A percentile compares a stretch with the other conserved stretches of the same genome.
Evolutionary conservation across 192 early-diverging fungal genomes (phyloP).

Genomic region (Mortierella hygrophila): DNA sequence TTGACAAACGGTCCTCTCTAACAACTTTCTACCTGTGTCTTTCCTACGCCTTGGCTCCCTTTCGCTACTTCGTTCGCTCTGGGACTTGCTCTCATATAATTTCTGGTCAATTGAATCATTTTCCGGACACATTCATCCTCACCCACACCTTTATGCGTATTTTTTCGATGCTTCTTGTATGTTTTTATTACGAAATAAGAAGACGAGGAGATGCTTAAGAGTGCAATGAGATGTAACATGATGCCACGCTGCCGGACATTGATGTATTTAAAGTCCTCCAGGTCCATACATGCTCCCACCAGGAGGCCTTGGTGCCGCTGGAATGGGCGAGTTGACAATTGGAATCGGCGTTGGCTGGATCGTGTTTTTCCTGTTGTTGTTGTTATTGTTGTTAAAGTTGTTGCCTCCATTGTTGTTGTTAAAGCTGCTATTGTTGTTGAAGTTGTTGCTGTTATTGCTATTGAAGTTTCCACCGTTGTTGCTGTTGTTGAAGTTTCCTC

Average conservation of each 20-base stretch:
- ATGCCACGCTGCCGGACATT: neutral
- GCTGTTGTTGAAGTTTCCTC: neutral
- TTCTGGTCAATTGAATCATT: too few species aligned
- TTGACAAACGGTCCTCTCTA: too few species aligned
- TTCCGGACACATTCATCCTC: too few species aligned
- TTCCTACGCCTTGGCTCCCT: too few species aligned
- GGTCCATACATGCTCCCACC: constrained; percentile 41
- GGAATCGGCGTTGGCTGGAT: constrained; percentile 36
- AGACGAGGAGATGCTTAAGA: neutral
- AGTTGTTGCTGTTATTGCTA: neutral
- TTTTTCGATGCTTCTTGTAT: neutral
- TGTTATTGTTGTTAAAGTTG: constrained; percentile 8
- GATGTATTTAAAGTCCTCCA: constrained; percentile 18
- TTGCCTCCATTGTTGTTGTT: constrained; percentile 3
- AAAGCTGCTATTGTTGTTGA: neutral
- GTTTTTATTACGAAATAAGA: neutral
- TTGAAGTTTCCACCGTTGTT: neutral
- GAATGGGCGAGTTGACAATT: constrained; percentile 5
- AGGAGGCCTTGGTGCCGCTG: constrained; percentile 3
- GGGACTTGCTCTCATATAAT: too few species aligned
- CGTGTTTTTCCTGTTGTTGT: constrained; percentile 31
- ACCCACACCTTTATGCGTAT: too few species aligned
- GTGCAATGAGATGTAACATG: neutral
- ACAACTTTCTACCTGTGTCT: too few species aligned
- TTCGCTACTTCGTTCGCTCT: too few species aligned